These are phyloP conservation scores for Melastoma malabathricum DNA, from an alignment of 345 rosid genomes.

Conservation along the genomic window DNA sequence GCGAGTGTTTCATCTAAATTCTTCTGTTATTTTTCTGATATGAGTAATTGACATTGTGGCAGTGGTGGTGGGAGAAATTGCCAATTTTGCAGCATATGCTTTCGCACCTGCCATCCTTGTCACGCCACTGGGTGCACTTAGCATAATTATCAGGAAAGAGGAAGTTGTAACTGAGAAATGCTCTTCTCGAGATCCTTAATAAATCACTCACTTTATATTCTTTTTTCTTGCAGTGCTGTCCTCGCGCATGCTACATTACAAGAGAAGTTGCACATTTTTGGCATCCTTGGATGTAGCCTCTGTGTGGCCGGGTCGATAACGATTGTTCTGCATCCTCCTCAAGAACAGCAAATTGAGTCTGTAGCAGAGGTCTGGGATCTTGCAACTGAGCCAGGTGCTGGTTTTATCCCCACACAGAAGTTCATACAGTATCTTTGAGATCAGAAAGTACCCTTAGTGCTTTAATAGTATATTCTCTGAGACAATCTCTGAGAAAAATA, in stretches of 20 bases:
- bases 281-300: conserved; percentile 84
- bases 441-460: background rate
- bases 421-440: background rate
- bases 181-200: background rate
- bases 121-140: conserved; percentile 92
- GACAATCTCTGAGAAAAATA: background rate
- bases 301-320: conserved; percentile 95
- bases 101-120: conserved; percentile 95
- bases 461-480: background rate
- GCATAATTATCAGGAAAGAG: conserved; percentile 79
- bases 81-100: conserved; percentile 96
- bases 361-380: conserved; percentile 90
- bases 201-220: conserved; percentile 5
- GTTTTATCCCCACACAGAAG: background rate
- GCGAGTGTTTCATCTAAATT: background rate
- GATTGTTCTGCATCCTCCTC: conserved; percentile 94
- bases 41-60: conserved; percentile 9
- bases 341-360: conserved; percentile 77
- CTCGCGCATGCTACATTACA: conserved; percentile 76
- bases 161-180: background rate
- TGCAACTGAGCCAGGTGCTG: conserved; percentile 93
- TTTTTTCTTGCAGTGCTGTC: conserved; percentile 49
- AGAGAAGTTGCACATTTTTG: conserved; percentile 78
- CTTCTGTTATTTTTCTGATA: conserved; percentile 8
- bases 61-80: conserved; percentile 96